A percentile compares a stretch with the other conserved stretches of the same genome.
phyloP scores from a whole-genome alignment of 805 yeast genomes.

The Henningerozyma blattae region DNA sequence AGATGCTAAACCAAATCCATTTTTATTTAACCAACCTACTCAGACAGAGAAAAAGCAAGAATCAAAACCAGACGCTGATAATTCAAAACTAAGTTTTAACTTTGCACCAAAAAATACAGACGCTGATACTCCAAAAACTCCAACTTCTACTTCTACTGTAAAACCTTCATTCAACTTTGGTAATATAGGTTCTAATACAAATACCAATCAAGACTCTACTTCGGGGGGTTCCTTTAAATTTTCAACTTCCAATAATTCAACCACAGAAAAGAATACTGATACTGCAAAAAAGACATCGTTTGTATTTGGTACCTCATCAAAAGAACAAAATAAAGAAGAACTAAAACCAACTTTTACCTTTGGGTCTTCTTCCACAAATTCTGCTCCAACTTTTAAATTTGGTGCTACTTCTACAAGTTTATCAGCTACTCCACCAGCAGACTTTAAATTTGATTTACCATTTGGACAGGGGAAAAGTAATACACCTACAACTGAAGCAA shows the following conservation, averaged over 20 bases:
- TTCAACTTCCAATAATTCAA: not conserved
- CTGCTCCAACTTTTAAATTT: constrained; percentile 17
- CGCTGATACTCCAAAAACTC: too few species aligned
- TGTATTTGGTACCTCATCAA: constrained; percentile 4
- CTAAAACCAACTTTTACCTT: constrained; percentile 4
- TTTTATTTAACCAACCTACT: not conserved
- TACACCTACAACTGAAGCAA: constrained; percentile 7
- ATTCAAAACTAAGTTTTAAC: too few species aligned
- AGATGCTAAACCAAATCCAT: not conserved
- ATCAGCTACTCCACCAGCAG: constrained; percentile 10
- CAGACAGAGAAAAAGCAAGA: too few species aligned
- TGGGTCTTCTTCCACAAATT: constrained; percentile 1
- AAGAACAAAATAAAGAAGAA: not conserved
- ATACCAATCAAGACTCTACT: constrained; percentile 11
- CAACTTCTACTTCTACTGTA: not conserved
- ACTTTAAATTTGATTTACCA: constrained; percentile 25
- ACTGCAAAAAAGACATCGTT: constrained; percentile 5
- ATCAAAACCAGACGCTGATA: too few species aligned
- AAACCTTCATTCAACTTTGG: constrained; percentile 20
- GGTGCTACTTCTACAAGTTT: constrained; percentile 7
- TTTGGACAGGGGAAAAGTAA: constrained; percentile 18
- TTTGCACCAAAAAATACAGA: too few species aligned
- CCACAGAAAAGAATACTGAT: not conserved
- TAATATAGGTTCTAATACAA: not conserved
- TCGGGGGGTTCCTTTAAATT: not conserved